Evolutionary conservation across 306 rosid genomes (phyloP).

Genomic region (Malus orientalis): DNA sequence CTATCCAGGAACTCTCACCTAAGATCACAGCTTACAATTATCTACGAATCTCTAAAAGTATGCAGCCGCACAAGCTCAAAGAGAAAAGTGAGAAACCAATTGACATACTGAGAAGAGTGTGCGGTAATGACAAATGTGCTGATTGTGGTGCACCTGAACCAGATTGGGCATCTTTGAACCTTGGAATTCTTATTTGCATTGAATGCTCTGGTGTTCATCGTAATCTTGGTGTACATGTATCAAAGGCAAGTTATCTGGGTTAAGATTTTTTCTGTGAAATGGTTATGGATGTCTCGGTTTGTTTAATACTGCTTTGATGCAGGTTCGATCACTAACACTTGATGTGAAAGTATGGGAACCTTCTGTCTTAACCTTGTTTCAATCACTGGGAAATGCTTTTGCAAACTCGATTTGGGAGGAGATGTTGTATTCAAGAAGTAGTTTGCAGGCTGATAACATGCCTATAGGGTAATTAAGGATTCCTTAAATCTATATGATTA

Average conservation of each 20-base stretch:
- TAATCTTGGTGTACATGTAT: slow-evolving; percentile 83
- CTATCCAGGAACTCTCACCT: slow-evolving; percentile 22
- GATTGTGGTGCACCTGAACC: slow-evolving; percentile 87
- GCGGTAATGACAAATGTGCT: slow-evolving; percentile 80
- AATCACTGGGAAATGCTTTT: slow-evolving; percentile 57
- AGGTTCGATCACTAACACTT: slow-evolving; percentile 77
- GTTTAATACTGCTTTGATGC: slow-evolving; percentile 17
- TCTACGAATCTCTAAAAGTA: slow-evolving; percentile 37
- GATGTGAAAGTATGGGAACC: slow-evolving; percentile 86
- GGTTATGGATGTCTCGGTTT: not conserved
- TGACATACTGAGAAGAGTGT: slow-evolving; percentile 58
- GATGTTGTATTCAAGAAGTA: slow-evolving; percentile 35
- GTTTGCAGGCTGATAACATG: slow-evolving; percentile 26
- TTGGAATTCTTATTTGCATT: slow-evolving; percentile 71
- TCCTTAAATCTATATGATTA: slow-evolving; percentile 7
- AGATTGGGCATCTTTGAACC: slow-evolving; percentile 87
- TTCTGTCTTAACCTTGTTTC: slow-evolving; percentile 50
- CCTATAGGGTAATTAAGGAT: slow-evolving; percentile 35
- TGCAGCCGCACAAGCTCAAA: slow-evolving; percentile 28
- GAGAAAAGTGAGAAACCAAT: slow-evolving; percentile 49
- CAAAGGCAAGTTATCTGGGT: slow-evolving; percentile 53
- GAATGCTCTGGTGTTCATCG: slow-evolving; percentile 89
- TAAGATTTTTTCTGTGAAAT: not conserved
- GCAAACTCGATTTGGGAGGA: slow-evolving; percentile 81
- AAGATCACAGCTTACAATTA: slow-evolving; percentile 19